Evolutionary conservation across 225 moss, liverwort and hornwort species (phyloP).

Genomic region (Bryoerythrophyllum caledonicum): DNA sequence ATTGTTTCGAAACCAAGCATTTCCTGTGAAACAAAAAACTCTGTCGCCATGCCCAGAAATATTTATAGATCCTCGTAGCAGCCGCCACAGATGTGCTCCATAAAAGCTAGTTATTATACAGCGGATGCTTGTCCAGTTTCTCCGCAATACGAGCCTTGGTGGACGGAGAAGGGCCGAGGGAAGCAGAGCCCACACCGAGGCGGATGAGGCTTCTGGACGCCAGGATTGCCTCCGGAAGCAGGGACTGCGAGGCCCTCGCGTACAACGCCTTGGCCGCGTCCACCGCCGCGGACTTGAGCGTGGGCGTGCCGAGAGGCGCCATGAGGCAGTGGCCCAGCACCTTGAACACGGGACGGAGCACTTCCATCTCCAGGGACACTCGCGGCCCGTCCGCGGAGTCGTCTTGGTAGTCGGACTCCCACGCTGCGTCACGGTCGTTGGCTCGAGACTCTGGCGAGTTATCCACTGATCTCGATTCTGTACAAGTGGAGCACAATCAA

Average conservation of each 20-base stretch:
- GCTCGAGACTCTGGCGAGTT: constrained; percentile 29
- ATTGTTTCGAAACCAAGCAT: too few species aligned
- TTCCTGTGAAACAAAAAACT: too few species aligned
- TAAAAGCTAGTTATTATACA: background rate
- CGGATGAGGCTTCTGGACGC: constrained; percentile 89
- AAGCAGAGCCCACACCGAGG: constrained; percentile 43
- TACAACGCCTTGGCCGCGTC: constrained; percentile 77
- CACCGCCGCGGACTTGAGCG: constrained; percentile 57
- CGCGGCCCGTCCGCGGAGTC: constrained; percentile 55
- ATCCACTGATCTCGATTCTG: constrained; percentile 32
- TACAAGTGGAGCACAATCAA: background rate
- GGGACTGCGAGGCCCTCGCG: constrained; percentile 73
- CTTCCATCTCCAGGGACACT: constrained; percentile 71
- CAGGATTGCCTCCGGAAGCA: constrained; percentile 84
- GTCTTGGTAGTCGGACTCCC: constrained; percentile 50
- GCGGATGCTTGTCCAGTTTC: constrained; percentile 27
- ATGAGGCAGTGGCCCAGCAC: constrained; percentile 92
- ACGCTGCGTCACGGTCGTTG: constrained; percentile 47
- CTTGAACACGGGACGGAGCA: constrained; percentile 83
- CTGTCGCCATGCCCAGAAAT: too few species aligned
- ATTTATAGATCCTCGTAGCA: too few species aligned
- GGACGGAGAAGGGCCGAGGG: constrained; percentile 27
- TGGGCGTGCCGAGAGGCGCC: constrained; percentile 49
- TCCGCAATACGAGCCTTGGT: constrained; percentile 13
- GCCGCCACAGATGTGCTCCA: too few species aligned